Base-by-base conservation (phyloP, 768 basidiomycete genomes). In the Chalciporus piperatus region DNA sequence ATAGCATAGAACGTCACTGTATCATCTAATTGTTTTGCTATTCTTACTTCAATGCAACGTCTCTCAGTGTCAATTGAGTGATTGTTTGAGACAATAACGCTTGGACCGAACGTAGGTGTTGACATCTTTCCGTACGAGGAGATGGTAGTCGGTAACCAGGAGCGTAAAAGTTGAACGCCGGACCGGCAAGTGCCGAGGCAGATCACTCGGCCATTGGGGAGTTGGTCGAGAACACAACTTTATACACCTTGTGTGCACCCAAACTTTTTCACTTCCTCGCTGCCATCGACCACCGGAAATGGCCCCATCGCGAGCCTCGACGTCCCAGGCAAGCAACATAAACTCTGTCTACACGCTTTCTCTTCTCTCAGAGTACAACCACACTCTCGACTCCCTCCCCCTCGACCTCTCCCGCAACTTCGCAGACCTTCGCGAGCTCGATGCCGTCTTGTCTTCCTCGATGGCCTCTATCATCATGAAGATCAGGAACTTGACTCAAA, bases 371-470 rank as follows among this genome's bases (percentile, higher is more conserved):
- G 91, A 94, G 68, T 93, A 92, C 74, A 85, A 85, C 14, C 93
- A 98, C 70, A 85, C 88, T 23, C 87, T 98, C 69, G 95, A 97
- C 74, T 81, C 93, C 19, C 82, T 98, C 50, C 96, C 96, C 52
- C 79, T 89, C 56, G 93, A 97, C 72, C 85, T 99, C 70, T 96
- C 96, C 12, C 85, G 92, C 70, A 87, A 85, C 70, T 91, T 97
- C 69, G 91, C 89, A 11, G 97, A 99, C 78, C 83, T 99, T 48
- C 90, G 94, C 57, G 97, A 99, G 73, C 89, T 99, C 72, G 97
- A 98, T 70, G 97, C 96, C 51, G 97, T 99, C 52, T 82, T 99
- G 59, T 94, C 93, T 59, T 77, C 89, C 40, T 92, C 92, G 55
- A 88, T 96, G 71, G 68, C 83, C 57, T 76, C 81, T 59, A 87